Conservation (phyloP, 495 filamentous ascomycete species). For the Poronia punctata region DNA sequence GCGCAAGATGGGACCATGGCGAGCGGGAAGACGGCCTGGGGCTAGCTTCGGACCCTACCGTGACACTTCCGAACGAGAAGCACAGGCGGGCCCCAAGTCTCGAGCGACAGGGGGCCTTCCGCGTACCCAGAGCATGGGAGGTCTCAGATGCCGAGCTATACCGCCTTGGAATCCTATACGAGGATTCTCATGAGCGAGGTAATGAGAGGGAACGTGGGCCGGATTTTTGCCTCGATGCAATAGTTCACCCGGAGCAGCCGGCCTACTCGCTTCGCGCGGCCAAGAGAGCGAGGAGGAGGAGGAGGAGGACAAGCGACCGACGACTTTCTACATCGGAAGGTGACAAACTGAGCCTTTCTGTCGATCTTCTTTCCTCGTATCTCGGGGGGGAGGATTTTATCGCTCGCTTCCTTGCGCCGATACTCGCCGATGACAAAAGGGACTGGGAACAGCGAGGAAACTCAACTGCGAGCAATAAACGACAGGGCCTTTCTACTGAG, state of each 20-base stretch:
- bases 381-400: slow-evolving; percentile 24
- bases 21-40: slow-evolving; percentile 22
- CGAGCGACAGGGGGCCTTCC: slow-evolving; percentile 38
- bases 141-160: slow-evolving; percentile 25
- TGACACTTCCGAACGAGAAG: slow-evolving; percentile 23
- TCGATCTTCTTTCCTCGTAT: slow-evolving; percentile 26
- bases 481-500: neutral
- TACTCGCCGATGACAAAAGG: slow-evolving; percentile 7
- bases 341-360: slow-evolving; percentile 12
- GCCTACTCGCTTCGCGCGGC: slow-evolving; percentile 23
- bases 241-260: slow-evolving; percentile 27
- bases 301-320: slow-evolving; percentile 6
- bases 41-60: slow-evolving; percentile 20
- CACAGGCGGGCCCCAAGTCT: slow-evolving; percentile 26
- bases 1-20: slow-evolving; percentile 4
- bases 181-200: slow-evolving; percentile 13
- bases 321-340: slow-evolving; percentile 9
- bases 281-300: slow-evolving; percentile 20
- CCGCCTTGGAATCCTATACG: slow-evolving; percentile 32
- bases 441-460: neutral
- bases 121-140: slow-evolving; percentile 19
- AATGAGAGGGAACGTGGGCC: slow-evolving; percentile 23
- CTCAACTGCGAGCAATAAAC: neutral
- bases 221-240: slow-evolving; percentile 29
- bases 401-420: slow-evolving; percentile 19